Evolutionary conservation across 2,329 filamentous ascomycete genomes (phyloP), one percentile per base, ranked within the genome.

Genomic region (Harringtonia lauricola): DNA sequence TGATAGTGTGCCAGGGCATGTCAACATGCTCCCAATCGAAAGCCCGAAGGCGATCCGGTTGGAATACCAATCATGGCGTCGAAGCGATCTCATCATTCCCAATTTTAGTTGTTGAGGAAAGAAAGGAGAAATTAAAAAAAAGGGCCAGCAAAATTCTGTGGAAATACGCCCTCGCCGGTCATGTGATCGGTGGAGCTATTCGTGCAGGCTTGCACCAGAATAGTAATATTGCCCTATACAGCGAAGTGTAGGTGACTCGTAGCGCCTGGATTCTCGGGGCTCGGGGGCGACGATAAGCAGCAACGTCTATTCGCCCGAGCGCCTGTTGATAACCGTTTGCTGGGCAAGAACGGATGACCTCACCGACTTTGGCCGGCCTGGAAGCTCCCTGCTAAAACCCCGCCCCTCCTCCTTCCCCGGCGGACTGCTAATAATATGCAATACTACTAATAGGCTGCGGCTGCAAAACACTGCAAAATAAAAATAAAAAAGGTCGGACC

Each of bases 21-120:
- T 79, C 76, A 75, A 65, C 77, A 80, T 70, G 66, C 67, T 68
- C 67, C 71, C 67, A 65, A 62, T 60, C 57, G 63, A 54, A 65
- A 26, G 39, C 33, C 38, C 33, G 6, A 35, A 26, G 21, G 26
- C 41, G n/a, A 19, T 17, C 26, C 39, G 41, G 19, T 62, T 64
- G 65, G 67, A 70, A 61, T 57, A 62, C 62, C 65, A 65, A 73
- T 80, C 62, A 12, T 66, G 63, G 65, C 72, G 59, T 62, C 65
- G 59, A 71, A 72, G 74, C 76, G 72, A 68, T 69, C 79, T 84
- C 83, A 74, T 88, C 82, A 82, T 71, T 61, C 76, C 79, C 81
- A 80, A 75, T 76, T 44, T 77, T 86, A 86, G 81, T 86, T 86
- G 79, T 64, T 76, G 64, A 60, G 65, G 73, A 66, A 61, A 63